Evolutionary conservation across 371 early-diverging fungal genomes (phyloP).

Genomic region (Syncephalastrum racemosum): DNA sequence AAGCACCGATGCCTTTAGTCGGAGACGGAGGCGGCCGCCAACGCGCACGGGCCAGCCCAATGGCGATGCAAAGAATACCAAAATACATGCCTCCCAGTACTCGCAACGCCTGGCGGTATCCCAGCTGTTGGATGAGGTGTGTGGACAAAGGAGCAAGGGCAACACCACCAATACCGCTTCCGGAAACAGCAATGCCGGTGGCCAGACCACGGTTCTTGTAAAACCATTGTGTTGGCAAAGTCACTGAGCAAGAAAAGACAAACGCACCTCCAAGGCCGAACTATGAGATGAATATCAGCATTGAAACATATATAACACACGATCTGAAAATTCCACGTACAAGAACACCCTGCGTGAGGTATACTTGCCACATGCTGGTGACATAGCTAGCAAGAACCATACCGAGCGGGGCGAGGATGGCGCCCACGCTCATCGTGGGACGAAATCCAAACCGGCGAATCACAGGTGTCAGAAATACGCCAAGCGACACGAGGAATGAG

Average conservation of each 20-base stretch:
- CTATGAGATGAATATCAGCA: slow-evolving; percentile 36
- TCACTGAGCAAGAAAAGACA: slow-evolving; percentile 38
- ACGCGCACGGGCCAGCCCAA: no score
- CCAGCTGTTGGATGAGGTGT: no score
- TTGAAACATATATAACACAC: no score
- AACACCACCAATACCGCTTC: slow-evolving; percentile 48
- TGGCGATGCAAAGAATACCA: background rate
- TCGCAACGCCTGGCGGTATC: no score
- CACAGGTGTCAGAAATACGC: slow-evolving; percentile 49
- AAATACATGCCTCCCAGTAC: no score
- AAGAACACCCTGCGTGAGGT: slow-evolving; percentile 39
- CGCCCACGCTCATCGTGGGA: slow-evolving; percentile 49
- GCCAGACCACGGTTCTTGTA: slow-evolving; percentile 39
- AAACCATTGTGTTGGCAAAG: slow-evolving; percentile 48
- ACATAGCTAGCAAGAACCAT: slow-evolving; percentile 46
- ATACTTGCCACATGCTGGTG: slow-evolving; percentile 43
- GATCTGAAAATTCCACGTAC: no score
- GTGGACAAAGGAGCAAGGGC: no score
- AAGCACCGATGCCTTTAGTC: slow-evolving; percentile 9
- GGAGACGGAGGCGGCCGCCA: no score
- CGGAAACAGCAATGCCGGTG: slow-evolving; percentile 58
- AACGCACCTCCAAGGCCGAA: slow-evolving; percentile 35
- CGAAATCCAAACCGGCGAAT: slow-evolving; percentile 52
- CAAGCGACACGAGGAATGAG: slow-evolving; percentile 7
- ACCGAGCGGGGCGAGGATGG: slow-evolving; percentile 22